Conservation (phyloP, 768 basidiomycete genomes). For the Russula sp. region DNA sequence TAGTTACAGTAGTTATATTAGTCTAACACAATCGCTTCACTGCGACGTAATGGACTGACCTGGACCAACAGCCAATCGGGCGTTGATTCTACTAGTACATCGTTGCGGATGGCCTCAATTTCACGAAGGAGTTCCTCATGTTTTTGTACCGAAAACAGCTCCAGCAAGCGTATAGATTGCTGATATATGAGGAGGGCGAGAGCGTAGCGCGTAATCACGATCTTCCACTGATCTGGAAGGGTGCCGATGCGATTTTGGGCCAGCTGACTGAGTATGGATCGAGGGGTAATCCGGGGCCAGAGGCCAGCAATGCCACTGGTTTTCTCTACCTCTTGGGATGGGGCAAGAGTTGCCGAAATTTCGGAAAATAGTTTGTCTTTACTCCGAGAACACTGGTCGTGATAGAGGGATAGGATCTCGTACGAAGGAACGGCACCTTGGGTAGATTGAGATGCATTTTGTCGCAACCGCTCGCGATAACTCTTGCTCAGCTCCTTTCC, state of each 20-base stretch:
- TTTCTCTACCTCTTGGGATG: constrained; percentile 4
- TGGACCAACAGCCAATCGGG: constrained; percentile 24
- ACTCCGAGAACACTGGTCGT: not conserved
- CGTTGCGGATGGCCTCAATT: not conserved
- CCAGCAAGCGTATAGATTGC: constrained; percentile 15
- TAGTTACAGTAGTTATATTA: constrained; percentile 26
- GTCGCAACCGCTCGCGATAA: not conserved
- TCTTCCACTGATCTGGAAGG: constrained; percentile 6
- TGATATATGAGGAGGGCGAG: constrained; percentile 6
- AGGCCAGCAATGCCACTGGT: not conserved
- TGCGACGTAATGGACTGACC: not conserved
- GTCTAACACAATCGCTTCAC: not conserved
- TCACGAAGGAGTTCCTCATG: constrained; percentile 14
- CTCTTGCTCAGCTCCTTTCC: constrained; percentile 13
- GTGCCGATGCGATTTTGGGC: constrained; percentile 28
- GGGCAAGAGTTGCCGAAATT: not conserved
- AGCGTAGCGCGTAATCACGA: not conserved
- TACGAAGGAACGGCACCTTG: not conserved
- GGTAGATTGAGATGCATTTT: not conserved
- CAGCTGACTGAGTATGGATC: constrained; percentile 27
- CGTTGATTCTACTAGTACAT: not conserved
- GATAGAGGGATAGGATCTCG: not conserved
- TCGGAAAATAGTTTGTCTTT: constrained; percentile 3
- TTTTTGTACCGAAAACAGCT: not conserved
- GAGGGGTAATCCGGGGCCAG: constrained; percentile 20